Percentiles rank a stretch among this genome's conserved stretches.
phyloP scores from a whole-genome alignment of 1,139 yeast genomes.

The Scheffersomyces titani region DNA sequence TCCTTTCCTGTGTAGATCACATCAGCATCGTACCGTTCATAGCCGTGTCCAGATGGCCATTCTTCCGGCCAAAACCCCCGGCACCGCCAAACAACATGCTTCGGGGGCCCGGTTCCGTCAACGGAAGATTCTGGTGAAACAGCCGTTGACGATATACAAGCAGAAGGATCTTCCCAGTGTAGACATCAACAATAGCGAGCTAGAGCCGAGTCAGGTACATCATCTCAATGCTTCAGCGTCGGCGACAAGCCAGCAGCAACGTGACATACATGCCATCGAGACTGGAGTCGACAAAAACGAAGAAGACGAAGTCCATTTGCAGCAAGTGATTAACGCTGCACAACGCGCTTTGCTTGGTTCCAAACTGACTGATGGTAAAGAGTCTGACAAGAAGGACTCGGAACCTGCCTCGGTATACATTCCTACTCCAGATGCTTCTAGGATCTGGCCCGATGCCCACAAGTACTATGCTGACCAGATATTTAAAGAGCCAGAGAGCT shows the following conservation, averaged over 20 bases:
- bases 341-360: slow-evolving; percentile 56
- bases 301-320: slow-evolving; percentile 95
- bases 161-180: slow-evolving; percentile 80
- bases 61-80: slow-evolving; percentile 22
- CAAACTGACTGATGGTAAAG: slow-evolving; percentile 16
- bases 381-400: slow-evolving; percentile 35
- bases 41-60: slow-evolving; percentile 13
- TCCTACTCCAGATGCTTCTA: slow-evolving; percentile 96
- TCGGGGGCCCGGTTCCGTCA: slow-evolving; percentile 80
- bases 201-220: slow-evolving; percentile 48
- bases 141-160: slow-evolving; percentile 75
- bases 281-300: slow-evolving; percentile 99
- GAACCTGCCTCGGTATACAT: slow-evolving; percentile 59
- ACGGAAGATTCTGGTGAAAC: slow-evolving; percentile 88
- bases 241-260: slow-evolving; percentile 59
- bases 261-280: slow-evolving; percentile 87
- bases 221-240: slow-evolving; percentile 40
- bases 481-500: slow-evolving; percentile 73
- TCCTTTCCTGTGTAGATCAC: not conserved
- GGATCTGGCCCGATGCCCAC: slow-evolving; percentile 74
- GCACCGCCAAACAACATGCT: slow-evolving; percentile 36
- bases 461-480: slow-evolving; percentile 65
- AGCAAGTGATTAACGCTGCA: slow-evolving; percentile 82
- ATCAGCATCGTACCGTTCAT: not conserved
- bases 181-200: slow-evolving; percentile 46